Conservation (phyloP, 768 basidiomycete species). For the Candolleomyces efflorescens region DNA sequence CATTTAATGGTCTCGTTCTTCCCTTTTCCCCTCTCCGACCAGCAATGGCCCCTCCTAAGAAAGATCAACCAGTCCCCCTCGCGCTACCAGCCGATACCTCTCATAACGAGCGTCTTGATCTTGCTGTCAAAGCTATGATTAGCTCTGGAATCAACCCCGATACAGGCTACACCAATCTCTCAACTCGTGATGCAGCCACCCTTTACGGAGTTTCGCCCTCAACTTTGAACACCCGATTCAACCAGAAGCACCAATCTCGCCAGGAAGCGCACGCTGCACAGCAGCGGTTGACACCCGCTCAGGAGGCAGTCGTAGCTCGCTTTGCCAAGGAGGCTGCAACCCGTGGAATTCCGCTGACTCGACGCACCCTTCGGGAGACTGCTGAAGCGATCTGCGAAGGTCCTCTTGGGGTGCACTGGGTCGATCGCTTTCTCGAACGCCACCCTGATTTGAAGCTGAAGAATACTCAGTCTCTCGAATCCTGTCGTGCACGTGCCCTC, state of each 20-base stretch:
- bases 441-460: slow-evolving; percentile 16
- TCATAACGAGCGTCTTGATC: neutral
- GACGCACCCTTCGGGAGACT: neutral
- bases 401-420: slow-evolving; percentile 7
- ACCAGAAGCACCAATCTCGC: neutral
- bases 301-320: neutral
- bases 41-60: neutral
- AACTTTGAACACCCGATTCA: neutral
- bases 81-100: neutral
- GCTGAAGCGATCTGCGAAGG: neutral
- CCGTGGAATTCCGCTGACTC: neutral
- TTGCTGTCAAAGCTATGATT: neutral
- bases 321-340: neutral
- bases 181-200: neutral
- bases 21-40: neutral
- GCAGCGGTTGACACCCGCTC: neutral
- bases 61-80: neutral
- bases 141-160: neutral
- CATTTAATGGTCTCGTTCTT: neutral
- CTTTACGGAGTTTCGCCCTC: neutral
- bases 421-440: slow-evolving; percentile 11
- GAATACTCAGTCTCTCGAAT: slow-evolving; percentile 19
- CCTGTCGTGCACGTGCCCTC: slow-evolving; percentile 16
- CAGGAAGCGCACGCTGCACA: neutral
- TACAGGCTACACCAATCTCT: neutral